Evolutionary conservation across 768 basidiomycete species (phyloP).

Genomic region (Psilocybe azurescens): DNA sequence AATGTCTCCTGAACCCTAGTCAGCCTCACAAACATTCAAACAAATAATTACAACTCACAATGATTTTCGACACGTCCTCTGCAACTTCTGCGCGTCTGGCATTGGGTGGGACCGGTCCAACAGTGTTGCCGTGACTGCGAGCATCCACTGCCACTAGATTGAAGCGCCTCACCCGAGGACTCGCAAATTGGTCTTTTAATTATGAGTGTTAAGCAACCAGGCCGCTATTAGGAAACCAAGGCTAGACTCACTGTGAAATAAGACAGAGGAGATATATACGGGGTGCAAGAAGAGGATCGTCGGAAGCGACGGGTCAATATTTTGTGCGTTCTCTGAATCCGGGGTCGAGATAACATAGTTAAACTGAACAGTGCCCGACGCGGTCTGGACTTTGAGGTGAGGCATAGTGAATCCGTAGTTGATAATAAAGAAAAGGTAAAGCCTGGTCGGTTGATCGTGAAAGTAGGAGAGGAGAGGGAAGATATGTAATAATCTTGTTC

Average conservation of each 20-base stretch:
- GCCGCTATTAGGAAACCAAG: not conserved
- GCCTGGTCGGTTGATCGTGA: not conserved
- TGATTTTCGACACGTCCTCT: constrained; percentile 38
- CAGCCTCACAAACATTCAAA: not conserved
- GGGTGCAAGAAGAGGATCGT: constrained; percentile 42
- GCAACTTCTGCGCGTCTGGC: constrained; percentile 36
- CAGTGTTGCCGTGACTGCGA: constrained; percentile 37
- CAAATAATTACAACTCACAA: constrained; percentile 29
- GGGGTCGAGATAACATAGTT: constrained; percentile 45
- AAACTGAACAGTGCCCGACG: constrained; percentile 34
- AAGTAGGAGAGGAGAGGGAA: not conserved
- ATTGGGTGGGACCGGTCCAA: constrained; percentile 27
- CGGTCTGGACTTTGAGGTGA: constrained; percentile 31
- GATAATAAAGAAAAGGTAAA: not conserved
- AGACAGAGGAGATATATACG: constrained; percentile 35
- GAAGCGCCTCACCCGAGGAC: constrained; percentile 38
- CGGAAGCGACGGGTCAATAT: constrained; percentile 35
- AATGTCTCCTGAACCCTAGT: constrained; percentile 35
- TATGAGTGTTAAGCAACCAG: not conserved
- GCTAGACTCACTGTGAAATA: constrained; percentile 36
- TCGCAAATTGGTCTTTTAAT: constrained; percentile 36
- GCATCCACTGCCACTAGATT: constrained; percentile 41
- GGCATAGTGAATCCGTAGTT: constrained; percentile 28
- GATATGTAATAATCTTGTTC: not conserved
- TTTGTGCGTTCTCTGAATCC: constrained; percentile 27